A percentile compares a stretch with the other conserved stretches of the same genome.
These are phyloP conservation scores for Beauveria rudraprayagi DNA, from an alignment of 2,329 filamentous ascomycete species.

Conservation along the genomic window DNA sequence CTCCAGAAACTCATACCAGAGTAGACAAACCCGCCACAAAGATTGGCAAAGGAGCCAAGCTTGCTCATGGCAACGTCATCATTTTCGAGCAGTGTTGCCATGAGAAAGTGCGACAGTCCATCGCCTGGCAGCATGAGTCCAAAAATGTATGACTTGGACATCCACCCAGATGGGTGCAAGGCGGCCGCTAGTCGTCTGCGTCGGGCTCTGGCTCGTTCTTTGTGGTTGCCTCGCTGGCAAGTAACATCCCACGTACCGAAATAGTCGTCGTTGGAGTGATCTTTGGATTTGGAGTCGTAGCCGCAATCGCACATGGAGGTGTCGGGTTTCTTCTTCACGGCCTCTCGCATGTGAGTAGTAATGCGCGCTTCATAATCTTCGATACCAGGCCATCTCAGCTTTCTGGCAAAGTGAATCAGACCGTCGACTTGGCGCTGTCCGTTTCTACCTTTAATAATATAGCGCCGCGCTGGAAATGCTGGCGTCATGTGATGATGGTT, in stretches of 20 bases:
- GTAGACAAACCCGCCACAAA: slow-evolving; percentile 59
- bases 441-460: slow-evolving; percentile 47
- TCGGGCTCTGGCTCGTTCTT: slow-evolving; percentile 30
- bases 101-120: slow-evolving; percentile 53
- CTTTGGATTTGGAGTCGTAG: neutral
- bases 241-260: slow-evolving; percentile 35
- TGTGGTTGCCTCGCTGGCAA: slow-evolving; percentile 22
- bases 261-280: slow-evolving; percentile 29
- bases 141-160: slow-evolving; percentile 60
- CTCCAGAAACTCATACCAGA: slow-evolving; percentile 61
- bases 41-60: slow-evolving; percentile 52
- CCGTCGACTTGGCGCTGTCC: slow-evolving; percentile 52
- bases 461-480: slow-evolving; percentile 26
- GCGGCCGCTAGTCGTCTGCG: slow-evolving; percentile 49
- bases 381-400: slow-evolving; percentile 54
- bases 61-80: slow-evolving; percentile 51
- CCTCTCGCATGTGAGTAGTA: slow-evolving; percentile 37
- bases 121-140: slow-evolving; percentile 59
- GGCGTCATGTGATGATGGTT: slow-evolving; percentile 25
- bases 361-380: slow-evolving; percentile 43
- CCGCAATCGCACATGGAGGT: slow-evolving; percentile 10
- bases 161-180: slow-evolving; percentile 54
- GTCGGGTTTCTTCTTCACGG: slow-evolving; percentile 29
- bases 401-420: slow-evolving; percentile 54
- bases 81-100: slow-evolving; percentile 58